phyloP scores from a whole-genome alignment of 2,329 filamentous ascomycete genomes.

The Xylaria sp. region DNA sequence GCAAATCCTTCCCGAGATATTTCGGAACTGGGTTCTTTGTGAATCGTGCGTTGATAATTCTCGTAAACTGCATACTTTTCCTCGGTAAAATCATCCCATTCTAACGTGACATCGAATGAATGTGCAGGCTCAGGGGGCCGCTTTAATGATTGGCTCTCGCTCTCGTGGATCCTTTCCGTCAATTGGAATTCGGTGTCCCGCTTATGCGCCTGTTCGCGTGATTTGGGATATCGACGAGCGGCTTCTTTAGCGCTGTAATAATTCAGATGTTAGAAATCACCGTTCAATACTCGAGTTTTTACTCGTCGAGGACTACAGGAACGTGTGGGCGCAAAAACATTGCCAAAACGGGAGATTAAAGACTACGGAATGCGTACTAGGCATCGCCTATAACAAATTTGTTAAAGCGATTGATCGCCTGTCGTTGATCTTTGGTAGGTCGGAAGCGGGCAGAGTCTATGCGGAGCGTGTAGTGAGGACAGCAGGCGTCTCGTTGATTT shows the following conservation, averaged over 20 bases:
- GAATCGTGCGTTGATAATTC: slow-evolving; percentile 79
- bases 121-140: slow-evolving; percentile 73
- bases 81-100: slow-evolving; percentile 74
- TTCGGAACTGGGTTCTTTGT: slow-evolving; percentile 70
- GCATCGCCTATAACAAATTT: slow-evolving; percentile 73
- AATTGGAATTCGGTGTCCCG: slow-evolving; percentile 76
- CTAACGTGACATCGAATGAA: slow-evolving; percentile 74
- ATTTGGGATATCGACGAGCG: slow-evolving; percentile 71
- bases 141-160: slow-evolving; percentile 66
- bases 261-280: slow-evolving; percentile 1
- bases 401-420: slow-evolving; percentile 81
- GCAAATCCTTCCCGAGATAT: slow-evolving; percentile 72
- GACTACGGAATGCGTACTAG: slow-evolving; percentile 55
- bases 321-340: background rate
- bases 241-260: slow-evolving; percentile 61
- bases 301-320: background rate
- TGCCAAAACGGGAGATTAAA: background rate
- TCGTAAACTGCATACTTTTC: slow-evolving; percentile 79
- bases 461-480: slow-evolving; percentile 88
- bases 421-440: slow-evolving; percentile 76
- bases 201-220: slow-evolving; percentile 71
- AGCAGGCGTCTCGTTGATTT: slow-evolving; percentile 83
- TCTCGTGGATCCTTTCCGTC: slow-evolving; percentile 73
- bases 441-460: slow-evolving; percentile 73
- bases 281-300: background rate